Evolutionary conservation across 768 basidiomycete species (phyloP), one percentile per base, ranked within the genome.

Genomic region (Ramaria sp.): DNA sequence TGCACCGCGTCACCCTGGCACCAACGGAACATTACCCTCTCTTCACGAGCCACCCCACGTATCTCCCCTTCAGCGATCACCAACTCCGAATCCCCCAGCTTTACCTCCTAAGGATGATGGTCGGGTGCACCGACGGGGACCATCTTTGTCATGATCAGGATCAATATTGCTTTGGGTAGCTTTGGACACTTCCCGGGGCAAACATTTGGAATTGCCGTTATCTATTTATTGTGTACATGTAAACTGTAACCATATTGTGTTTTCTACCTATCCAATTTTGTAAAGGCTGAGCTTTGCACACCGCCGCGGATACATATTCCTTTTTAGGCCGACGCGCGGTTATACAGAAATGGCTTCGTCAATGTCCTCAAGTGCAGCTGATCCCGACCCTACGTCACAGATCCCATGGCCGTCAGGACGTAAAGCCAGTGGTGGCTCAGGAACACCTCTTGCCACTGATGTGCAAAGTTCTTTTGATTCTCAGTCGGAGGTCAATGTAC

Each of bases 51-150:
- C 48, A 10, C 24, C 10, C 28, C 9, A 25, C 45, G 45, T 16
- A 27, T 47, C 45, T 47, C 45, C 28, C 16, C 1, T 12, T 1
- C 28, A 12, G 15, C 45, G 15, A 30, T 47, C 28, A 24, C 28
- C 45, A 24, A 27, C 25, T 24, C 22, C 45, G 5, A 22, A 18
- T 2, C 45, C 45, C 5, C 45, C 45, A 27, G 24, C 45, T 27
- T 47, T 47, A n/a, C 45, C 45, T 15, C 45, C 45, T 22, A 47
- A 47, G 25, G 45, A 47, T n/a, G 45, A 47, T 47, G 13, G 18
- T 41, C 45, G 25, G 45, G 13, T 47, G 45, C 45, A 47, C 13
- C 24, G 45, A 22, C 45, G 28, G 10, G 45, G 45, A 30, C 45
- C 45, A 24, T 47, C 45, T 20, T 18, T 47, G n/a, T 47, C 45